Base-by-base conservation (phyloP, 257 asterid species). In the Nicotiana knightiana region DNA sequence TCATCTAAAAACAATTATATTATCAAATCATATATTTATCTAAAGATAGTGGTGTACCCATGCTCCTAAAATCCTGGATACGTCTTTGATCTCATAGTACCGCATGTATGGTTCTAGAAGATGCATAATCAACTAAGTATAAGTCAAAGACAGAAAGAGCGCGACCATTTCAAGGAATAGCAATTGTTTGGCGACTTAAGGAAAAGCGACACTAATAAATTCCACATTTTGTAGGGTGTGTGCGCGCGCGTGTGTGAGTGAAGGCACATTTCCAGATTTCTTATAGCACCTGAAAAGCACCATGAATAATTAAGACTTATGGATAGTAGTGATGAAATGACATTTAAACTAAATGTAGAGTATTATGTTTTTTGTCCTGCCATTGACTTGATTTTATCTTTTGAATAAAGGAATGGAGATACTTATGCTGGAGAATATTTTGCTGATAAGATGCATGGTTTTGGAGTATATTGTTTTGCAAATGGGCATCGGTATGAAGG, bases 401-500 rank as follows among this genome's bases (percentile, higher is more conserved):
- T 73, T 61, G 37, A 28, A 62, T 15, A 55, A 81, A 89, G 90
- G 84, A 89, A 89, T 37, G 89, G 85, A 39, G 92, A 89, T 62
- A 78, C 80, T 57, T 89, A 87, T 59, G 88, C 87, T 17, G 91
- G 91, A 15, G 90, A 89, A 71, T 87, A 89, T 81, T 89, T 85
- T 84, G 88, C 89, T 18, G 91, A 89, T 73, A 85, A 87, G 81
- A 87, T 89, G 90, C 91, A 89, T 61, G 92, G 92, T 3, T 89
- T 87, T 71, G 90, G 92, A 59, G 86, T 89, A 24, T 89, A 89
- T 76, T 37, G 26, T 18, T 89, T 89, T 83, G 87, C 87, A n/a
- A 89, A 87, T 82, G 89, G 92, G 13, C 92, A 89, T 54, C 61
- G 79, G 30, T 87, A 89, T 65, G 90, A 89, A 83, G 92, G 92